A percentile compares a stretch with the other conserved stretches of the same genome.
These are phyloP conservation scores for Globisporangium nodosum DNA, from an alignment of 352 stramenopile species.

Conservation along the genomic window DNA sequence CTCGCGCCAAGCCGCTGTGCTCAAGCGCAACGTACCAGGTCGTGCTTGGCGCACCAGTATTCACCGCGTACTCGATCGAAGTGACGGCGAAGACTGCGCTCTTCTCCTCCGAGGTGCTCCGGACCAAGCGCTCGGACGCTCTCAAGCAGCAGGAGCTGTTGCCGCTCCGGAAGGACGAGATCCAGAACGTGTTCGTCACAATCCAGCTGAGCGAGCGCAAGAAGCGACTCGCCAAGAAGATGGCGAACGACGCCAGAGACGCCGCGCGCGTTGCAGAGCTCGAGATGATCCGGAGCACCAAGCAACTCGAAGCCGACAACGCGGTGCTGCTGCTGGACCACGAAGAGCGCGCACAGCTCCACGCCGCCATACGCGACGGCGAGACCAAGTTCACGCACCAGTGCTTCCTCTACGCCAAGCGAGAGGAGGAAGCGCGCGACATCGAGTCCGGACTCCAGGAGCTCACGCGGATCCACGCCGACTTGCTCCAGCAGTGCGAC, in stretches of 20 bases:
- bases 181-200: conserved; percentile 63
- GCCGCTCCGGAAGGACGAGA: conserved; percentile 46
- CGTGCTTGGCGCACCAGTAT: conserved; percentile 63
- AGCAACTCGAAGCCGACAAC: conserved; percentile 49
- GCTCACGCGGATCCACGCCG: conserved; percentile 58
- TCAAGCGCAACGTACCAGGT: conserved; percentile 59
- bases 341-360: conserved; percentile 36
- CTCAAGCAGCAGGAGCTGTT: conserved; percentile 67
- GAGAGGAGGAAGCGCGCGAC: conserved; percentile 65
- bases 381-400: conserved; percentile 50
- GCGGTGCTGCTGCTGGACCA: conserved; percentile 21
- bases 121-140: conserved; percentile 40
- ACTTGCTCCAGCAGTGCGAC: conserved; percentile 55
- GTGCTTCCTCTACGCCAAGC: conserved; percentile 67
- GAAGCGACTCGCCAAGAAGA: conserved; percentile 39
- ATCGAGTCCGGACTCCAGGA: conserved; percentile 59
- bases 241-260: conserved; percentile 48
- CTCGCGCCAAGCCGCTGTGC: conserved; percentile 38
- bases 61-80: conserved; percentile 65
- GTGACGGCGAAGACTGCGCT: conserved; percentile 37
- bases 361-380: conserved; percentile 25
- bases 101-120: conserved; percentile 43
- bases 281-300: conserved; percentile 39
- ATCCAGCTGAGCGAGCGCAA: conserved; percentile 69
- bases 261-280: conserved; percentile 35